Evolutionary conservation across 75 land plant species (phyloP), one percentile per base, ranked within the genome.

Genomic region (Cryptomeria japonica): DNA sequence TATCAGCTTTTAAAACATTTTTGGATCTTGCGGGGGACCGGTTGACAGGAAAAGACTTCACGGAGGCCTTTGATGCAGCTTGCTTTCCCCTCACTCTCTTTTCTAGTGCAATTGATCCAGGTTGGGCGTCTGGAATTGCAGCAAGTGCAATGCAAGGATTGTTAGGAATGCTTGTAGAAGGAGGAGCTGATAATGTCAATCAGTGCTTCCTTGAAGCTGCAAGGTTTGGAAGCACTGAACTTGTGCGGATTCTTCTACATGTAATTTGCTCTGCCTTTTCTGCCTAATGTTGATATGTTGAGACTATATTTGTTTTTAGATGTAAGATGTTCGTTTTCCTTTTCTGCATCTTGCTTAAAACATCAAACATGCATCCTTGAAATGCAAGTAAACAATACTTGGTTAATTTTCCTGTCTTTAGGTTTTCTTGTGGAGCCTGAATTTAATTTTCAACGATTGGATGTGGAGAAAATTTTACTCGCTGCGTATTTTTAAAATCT

Each of bases 141-240:
- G 98, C 99, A 42, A 94, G 97, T 85, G 95, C 91, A 47, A 94
- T 97, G 88, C 99, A 97, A 89, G 99, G 98, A 13, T 84, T 97
- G 85, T 86, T 97, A 64, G 93, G 94, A n/a, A 86, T 97, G 94
- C 87, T 97, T 86, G 97, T 97, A 32, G 99, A 97, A 75, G 95
- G 99, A 10, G 99, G 99, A 84, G 99, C 99, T n/a, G 99, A 97
- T 70, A 97, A 97, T 92, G 99, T 97, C n/a, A 96, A 97, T 85
- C 99, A 97, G 86, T 97, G 99, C 76, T 95, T 97, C 88, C 93
- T 97, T 80, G 99, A 97, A 90, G 99, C 99, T 36, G 95, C 99
- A 37, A 91, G 99, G 47, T 97, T 97, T 92, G 99, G 99, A 34
- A 97, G 99, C 87, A 97, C 99, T 11, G 99, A 97, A 80, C 97